Base-by-base conservation (phyloP, 2,329 filamentous ascomycete genomes). In the Arthrinium phaeospermum region DNA sequence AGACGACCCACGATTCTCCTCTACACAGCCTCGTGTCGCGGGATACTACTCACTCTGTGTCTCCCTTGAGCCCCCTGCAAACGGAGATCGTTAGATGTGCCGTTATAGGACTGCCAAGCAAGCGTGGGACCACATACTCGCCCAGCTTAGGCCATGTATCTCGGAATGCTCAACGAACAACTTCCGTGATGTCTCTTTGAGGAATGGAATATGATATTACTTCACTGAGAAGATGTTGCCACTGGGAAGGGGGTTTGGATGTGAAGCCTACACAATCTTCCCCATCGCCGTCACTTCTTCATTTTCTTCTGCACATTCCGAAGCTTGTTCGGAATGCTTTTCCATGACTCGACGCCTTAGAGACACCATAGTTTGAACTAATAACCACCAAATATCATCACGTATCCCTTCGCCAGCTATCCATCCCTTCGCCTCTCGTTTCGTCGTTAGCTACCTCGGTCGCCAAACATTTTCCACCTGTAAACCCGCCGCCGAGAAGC, bases 1-100 rank as follows among this genome's bases (percentile, higher is more conserved):
- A 22, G 27, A 34, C 53, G 3, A 22, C 53, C 27, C 27, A 10
- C 53, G 16, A 12, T 3, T n/a, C 16, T 8, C n/a, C 19, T 34
- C 27, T 41, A 64, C 57, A 64, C 57, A 41, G 57, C 57, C 57
- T 64, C 57, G 34, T 19, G 34, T 41, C 57, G 27, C 53, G 57
- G 34, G n/a, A 37, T 41, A 64, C 37, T 41, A 41, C 8, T 41
- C 10, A n/a, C 19, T 10, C 4, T 16, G 13, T 51, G 16, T 6
- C 30, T 19, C 7, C 19, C 1, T 13, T n/a, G 53, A 19, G 16
- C 8, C 22, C 57, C 53, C 19, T 64, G 30, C 30, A n/a, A 8
- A 64, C n/a, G 57, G 34, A n/a, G 57, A n/a, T 41, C 22, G 7
- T 64, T 64, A 22, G 34, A 41, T 64, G 37, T 19, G 3, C 14